Evolutionary conservation across 306 rosid species (phyloP), one percentile per base, ranked within the genome.

Genomic region (Fragaria iinumae): DNA sequence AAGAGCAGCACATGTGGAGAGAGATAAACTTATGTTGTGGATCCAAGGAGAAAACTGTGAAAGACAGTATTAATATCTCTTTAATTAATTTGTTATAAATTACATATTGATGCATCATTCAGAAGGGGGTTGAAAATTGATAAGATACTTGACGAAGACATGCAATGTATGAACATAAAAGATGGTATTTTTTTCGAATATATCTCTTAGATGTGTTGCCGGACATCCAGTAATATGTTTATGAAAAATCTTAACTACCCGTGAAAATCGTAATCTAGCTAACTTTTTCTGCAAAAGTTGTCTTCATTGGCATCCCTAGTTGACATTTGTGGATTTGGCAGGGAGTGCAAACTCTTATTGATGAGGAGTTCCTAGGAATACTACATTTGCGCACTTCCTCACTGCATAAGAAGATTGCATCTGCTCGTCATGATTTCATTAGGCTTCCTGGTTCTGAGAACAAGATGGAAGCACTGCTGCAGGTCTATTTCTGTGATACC

Each of bases 341-440:
- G 97, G 97, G 89, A 76, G 99, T 95, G 89, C 97, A 95, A 86
- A 87, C 47, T 62, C 91, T 95, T 80, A 14, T 95, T 41, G 97
- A 95, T 67, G 99, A 95, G 82, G 99, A 92, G 82, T 95, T 92
- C 80, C 92, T 88, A 85, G 97, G 99, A 85, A 90, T 95, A 80
- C 85, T 67, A 65, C 97, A 95, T 87, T 80, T 95, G 85, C 92
- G 92, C 73, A 95, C 99, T n/a, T 89, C 97, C 27, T 57, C 97
- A 5, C 77, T 95, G 77, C 99, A 95, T 80, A 95, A 92, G 74
- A 95, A 87, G 79, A 83, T 95, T 84, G 89, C 97, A 78, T 80
- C 97, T 47, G 97, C 97, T 67, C 97, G 97, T 49, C 99, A 95
- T 82, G 99, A 95, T 88, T 95, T 95, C 85, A 86, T 95, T 29